These are phyloP conservation scores for Leccinum griseonigrum DNA, from an alignment of 1,284 basidiomycete genomes.

Conservation along the genomic window DNA sequence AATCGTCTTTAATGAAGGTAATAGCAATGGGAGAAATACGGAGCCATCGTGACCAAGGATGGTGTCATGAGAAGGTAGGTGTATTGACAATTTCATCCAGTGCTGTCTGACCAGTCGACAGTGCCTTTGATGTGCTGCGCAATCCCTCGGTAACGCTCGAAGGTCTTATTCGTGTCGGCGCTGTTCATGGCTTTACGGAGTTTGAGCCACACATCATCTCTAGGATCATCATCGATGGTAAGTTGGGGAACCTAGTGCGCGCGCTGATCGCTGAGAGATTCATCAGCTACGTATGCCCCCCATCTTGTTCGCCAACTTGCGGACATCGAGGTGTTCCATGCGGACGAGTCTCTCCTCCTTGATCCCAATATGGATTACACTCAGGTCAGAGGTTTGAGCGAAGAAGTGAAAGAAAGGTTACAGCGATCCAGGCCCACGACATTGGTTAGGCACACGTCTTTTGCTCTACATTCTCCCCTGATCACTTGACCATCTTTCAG, in stretches of 20 bases:
- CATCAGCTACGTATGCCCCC: constrained; percentile 45
- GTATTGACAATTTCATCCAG: neutral
- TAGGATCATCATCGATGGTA: constrained; percentile 74
- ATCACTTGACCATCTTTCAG: constrained; percentile 36
- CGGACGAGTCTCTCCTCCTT: constrained; percentile 71
- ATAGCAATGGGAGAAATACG: constrained; percentile 58
- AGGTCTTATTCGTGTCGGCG: constrained; percentile 37
- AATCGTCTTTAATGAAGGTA: constrained; percentile 1
- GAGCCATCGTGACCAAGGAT: constrained; percentile 56
- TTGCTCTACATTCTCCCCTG: neutral
- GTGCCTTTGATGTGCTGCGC: constrained; percentile 76
- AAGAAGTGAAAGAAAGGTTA: constrained; percentile 73
- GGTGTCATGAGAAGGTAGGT: constrained; percentile 59
- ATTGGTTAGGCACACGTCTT: constrained; percentile 45
- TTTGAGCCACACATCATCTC: constrained; percentile 53
- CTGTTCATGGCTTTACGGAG: constrained; percentile 54
- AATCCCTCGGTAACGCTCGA: constrained; percentile 55
- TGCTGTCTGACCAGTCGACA: constrained; percentile 25
- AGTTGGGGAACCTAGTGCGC: neutral
- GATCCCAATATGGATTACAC: constrained; percentile 72
- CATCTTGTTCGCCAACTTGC: constrained; percentile 69
- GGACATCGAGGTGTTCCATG: constrained; percentile 71
- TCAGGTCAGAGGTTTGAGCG: constrained; percentile 65
- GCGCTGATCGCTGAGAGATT: constrained; percentile 1
- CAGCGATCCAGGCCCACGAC: constrained; percentile 60